Evolutionary conservation across 805 yeast genomes (phyloP), one percentile per base, ranked within the genome.

Genomic region (Candida arabinofermentans): DNA sequence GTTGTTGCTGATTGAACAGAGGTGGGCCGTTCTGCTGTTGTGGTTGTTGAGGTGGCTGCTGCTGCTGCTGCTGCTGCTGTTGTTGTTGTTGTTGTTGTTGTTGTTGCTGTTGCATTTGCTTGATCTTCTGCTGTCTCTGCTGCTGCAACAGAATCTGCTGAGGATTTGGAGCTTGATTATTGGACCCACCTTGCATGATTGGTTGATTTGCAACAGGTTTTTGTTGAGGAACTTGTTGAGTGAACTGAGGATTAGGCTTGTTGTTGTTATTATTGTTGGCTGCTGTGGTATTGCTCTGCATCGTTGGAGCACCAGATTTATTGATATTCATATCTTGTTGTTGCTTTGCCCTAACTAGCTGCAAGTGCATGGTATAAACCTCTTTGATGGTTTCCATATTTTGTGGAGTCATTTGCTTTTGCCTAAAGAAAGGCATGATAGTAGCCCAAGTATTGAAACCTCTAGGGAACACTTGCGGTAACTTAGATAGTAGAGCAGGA

Each of bases 401-500:
- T 26, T 78, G 73, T 6, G 75, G 73, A 1, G 85, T 78, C 30
- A 86, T 64, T 44, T 77, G 68, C 44, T 77, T 79, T 27, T 49
- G 55, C 48, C 75, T 72, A 48, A 77, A 75, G 50, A 81, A 72
- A 32, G 81, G 83, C 60, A 81, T 77, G 23, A 87, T 78, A 57
- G 81, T 86, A 18, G 79, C 76, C 96, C 96, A 89, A 6, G 95
- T 86, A 50, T 75, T 81, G 23, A 81, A 81, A 37, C 80, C 83
- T 12, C 82, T 81, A 0, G 96, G 96, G 26, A 87, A 67, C 8
- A 55, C 48, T 36, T 76, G 82, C 8, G 95, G 95, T 36, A 87
- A 74, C 53, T 77, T 77, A 40, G 74, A 70, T 17, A 87, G 63
- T 21, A 87, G 60, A 2, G 78, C 75, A 13, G 75, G 75, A 0